Evolutionary conservation across 805 yeast species (phyloP).

Genomic region (Starmera amethionina): DNA sequence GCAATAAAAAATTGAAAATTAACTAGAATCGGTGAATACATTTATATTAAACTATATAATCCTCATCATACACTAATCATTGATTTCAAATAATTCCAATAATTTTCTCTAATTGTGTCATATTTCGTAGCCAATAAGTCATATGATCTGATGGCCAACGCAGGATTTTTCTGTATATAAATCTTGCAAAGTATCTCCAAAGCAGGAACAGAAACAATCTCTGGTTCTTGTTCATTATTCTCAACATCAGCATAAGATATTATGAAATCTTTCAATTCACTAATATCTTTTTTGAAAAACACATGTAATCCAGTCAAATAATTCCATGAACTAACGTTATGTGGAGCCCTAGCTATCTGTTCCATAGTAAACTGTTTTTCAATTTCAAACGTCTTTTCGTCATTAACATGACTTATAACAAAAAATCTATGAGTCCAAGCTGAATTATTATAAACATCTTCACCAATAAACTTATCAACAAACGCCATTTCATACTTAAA

Average conservation of each 20-base stretch:
- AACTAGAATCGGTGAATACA: neutral
- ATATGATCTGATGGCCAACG: slow-evolving; percentile 35
- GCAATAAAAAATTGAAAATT: slow-evolving; percentile 4
- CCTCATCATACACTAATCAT: neutral
- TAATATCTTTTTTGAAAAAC: slow-evolving; percentile 18
- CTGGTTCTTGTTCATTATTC: slow-evolving; percentile 10
- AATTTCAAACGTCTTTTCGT: slow-evolving; percentile 14
- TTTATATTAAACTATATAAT: too few species aligned
- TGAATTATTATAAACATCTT: slow-evolving; percentile 79
- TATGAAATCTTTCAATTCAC: slow-evolving; percentile 37
- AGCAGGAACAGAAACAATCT: slow-evolving; percentile 46
- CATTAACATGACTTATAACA: slow-evolving; percentile 22
- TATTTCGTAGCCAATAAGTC: slow-evolving; percentile 38
- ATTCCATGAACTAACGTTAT: slow-evolving; percentile 81
- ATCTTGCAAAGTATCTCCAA: slow-evolving; percentile 52
- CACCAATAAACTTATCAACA: slow-evolving; percentile 34
- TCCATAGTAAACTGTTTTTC: slow-evolving; percentile 47
- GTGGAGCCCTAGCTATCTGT: slow-evolving; percentile 54
- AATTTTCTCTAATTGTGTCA: slow-evolving; percentile 53
- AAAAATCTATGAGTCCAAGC: slow-evolving; percentile 89
- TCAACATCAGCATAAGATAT: slow-evolving; percentile 27
- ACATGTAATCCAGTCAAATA: slow-evolving; percentile 56
- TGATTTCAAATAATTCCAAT: slow-evolving; percentile 44
- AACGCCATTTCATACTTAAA: slow-evolving; percentile 43
- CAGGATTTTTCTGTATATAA: slow-evolving; percentile 20